Conservation (phyloP, 768 basidiomycete species). For the Phaeolepiota aurea region DNA sequence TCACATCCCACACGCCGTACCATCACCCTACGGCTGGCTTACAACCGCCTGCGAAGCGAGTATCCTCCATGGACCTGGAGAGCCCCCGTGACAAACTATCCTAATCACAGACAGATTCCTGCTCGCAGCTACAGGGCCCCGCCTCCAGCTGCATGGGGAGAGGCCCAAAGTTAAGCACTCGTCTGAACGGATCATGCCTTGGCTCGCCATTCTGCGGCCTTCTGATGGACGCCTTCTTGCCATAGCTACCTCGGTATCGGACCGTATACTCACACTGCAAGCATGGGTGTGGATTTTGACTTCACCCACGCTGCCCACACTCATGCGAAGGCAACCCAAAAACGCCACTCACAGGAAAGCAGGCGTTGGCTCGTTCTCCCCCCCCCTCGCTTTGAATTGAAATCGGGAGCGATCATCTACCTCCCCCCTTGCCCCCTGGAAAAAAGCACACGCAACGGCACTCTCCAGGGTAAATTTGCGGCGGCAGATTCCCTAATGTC, state of each 20-base stretch:
- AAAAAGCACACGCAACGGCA: too few relatives aligned
- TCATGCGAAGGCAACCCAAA: not conserved
- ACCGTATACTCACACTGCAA: not conserved
- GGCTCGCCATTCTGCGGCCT: not conserved
- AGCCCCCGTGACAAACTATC: not conserved
- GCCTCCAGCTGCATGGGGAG: not conserved
- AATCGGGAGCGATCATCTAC: too few relatives aligned
- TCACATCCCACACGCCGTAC: not conserved
- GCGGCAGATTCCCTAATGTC: not conserved
- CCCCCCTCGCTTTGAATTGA: too few relatives aligned
- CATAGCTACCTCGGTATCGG: not conserved
- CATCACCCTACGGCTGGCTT: too few relatives aligned
- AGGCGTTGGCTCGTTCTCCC: not conserved
- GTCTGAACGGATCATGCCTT: constrained; percentile 1
- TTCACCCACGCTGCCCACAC: not conserved
- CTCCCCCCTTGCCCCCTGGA: too few relatives aligned
- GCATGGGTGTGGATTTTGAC: not conserved
- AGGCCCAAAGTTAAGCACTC: not conserved
- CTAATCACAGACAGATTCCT: too few relatives aligned
- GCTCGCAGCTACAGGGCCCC: too few relatives aligned
- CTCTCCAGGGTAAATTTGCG: not conserved
- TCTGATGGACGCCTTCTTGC: not conserved
- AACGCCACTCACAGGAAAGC: not conserved
- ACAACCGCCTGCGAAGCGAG: constrained; percentile 1
- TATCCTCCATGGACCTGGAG: not conserved